Evolutionary conservation across 805 yeast genomes (phyloP).

Genomic region (Isabelozyma heimii): DNA sequence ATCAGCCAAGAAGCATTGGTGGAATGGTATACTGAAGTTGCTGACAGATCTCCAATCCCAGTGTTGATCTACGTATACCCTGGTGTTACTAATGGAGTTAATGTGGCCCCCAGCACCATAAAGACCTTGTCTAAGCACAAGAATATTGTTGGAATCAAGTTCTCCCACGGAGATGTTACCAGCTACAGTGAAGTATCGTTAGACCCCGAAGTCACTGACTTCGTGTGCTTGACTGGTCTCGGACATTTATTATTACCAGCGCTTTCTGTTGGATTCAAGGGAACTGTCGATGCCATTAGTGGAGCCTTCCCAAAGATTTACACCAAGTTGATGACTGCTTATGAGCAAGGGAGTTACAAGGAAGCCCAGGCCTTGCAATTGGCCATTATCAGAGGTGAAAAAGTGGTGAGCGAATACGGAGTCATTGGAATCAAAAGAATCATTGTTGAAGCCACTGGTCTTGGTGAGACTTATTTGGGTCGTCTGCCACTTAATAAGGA

Average conservation of each 20-base stretch:
- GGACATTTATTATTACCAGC: conserved; percentile 52
- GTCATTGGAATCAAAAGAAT: conserved; percentile 49
- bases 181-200: conserved; percentile 45
- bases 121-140: conserved; percentile 41
- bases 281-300: conserved; percentile 52
- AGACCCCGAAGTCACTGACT: conserved; percentile 41
- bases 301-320: conserved; percentile 53
- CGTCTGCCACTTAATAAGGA: conserved; percentile 48
- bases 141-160: conserved; percentile 51
- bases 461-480: conserved; percentile 45
- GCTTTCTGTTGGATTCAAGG: conserved; percentile 44
- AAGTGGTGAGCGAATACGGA: conserved; percentile 39
- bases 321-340: conserved; percentile 38
- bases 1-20: conserved; percentile 46
- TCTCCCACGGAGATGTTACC: conserved; percentile 51
- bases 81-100: conserved; percentile 45
- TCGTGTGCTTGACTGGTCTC: conserved; percentile 46
- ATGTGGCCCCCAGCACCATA: conserved; percentile 36
- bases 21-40: conserved; percentile 43
- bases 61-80: conserved; percentile 47
- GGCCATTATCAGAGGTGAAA: conserved; percentile 45
- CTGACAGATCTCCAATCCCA: conserved; percentile 42
- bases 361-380: conserved; percentile 44
- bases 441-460: conserved; percentile 31
- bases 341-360: conserved; percentile 35